Conservation (phyloP, 2,329 filamentous ascomycete species). For the Pseudogymnoascus sp. region DNA sequence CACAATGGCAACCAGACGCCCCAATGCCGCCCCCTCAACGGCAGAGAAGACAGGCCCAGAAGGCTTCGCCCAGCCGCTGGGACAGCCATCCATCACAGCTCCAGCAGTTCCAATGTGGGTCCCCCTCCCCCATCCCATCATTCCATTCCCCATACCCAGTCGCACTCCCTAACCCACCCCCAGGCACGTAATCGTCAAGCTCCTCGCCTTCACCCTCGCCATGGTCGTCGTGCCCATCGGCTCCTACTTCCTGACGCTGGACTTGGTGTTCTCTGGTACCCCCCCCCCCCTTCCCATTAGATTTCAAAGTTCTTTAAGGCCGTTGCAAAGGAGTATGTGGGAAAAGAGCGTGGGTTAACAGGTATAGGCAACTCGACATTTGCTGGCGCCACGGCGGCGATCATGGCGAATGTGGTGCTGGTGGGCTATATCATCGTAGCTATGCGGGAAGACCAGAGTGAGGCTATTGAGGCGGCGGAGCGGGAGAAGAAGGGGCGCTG, state of each 20-base stretch:
- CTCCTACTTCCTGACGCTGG: conserved; percentile 77
- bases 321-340: not conserved
- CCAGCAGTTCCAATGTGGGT: conserved; percentile 76
- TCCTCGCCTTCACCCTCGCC: conserved; percentile 81
- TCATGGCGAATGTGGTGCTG: conserved; percentile 86
- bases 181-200: conserved; percentile 80
- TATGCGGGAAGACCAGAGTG: conserved; percentile 70
- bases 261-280: conserved; percentile 70
- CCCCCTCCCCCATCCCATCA: not conserved
- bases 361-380: conserved; percentile 74
- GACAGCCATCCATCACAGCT: conserved; percentile 63
- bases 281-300: conserved; percentile 3
- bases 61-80: conserved; percentile 33
- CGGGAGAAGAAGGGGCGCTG: conserved; percentile 32
- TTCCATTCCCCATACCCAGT: not conserved
- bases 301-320: not conserved
- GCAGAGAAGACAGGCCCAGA: conserved; percentile 47
- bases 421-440: conserved; percentile 88
- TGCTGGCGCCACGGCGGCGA: conserved; percentile 75
- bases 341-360: not conserved
- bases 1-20: conserved; percentile 64
- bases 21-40: conserved; percentile 54
- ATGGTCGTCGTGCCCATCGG: conserved; percentile 86
- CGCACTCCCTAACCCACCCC: conserved; percentile 10
- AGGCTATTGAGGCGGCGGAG: conserved; percentile 34